phyloP scores from a whole-genome alignment of 495 filamentous ascomycete species.

The Lentithecium fluviatile region DNA sequence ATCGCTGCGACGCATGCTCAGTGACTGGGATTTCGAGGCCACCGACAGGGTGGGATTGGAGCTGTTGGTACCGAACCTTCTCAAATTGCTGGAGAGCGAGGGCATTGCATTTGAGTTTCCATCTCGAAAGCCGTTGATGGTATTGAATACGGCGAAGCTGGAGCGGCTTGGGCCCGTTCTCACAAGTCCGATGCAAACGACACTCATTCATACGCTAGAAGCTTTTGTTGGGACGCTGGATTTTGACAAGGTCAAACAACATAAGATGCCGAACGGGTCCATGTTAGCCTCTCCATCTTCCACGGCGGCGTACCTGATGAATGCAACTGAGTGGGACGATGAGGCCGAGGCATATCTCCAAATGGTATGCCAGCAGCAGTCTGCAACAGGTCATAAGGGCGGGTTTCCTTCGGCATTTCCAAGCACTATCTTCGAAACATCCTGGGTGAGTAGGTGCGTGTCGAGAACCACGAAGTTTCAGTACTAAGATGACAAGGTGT shows the following conservation, averaged over 20 bases:
- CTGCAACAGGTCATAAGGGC: slow-evolving; percentile 5
- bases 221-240: slow-evolving; percentile 49
- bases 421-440: slow-evolving; percentile 26
- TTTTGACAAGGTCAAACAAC: slow-evolving; percentile 49
- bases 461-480: slow-evolving; percentile 22
- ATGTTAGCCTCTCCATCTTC: slow-evolving; percentile 53
- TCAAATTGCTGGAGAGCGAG: slow-evolving; percentile 22
- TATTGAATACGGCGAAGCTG: slow-evolving; percentile 21
- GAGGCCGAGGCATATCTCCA: slow-evolving; percentile 32
- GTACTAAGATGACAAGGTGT: slow-evolving; percentile 11
- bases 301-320: slow-evolving; percentile 50
- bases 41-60: slow-evolving; percentile 27
- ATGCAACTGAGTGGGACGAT: slow-evolving; percentile 46
- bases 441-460: slow-evolving; percentile 34
- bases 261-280: slow-evolving; percentile 45
- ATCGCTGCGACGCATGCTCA: slow-evolving; percentile 17
- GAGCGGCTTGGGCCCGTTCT: slow-evolving; percentile 30
- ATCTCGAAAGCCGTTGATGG: slow-evolving; percentile 27
- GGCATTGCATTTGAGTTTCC: slow-evolving; percentile 26
- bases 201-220: slow-evolving; percentile 51
- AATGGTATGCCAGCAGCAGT: slow-evolving; percentile 13
- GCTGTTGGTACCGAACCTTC: slow-evolving; percentile 23
- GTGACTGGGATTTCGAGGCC: slow-evolving; percentile 19
- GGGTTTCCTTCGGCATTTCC: slow-evolving; percentile 30
- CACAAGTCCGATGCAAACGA: slow-evolving; percentile 38